Percentiles rank a stretch among this genome's conserved stretches.
Conservation (phyloP, 805 yeast species). For the Yamadazyma philogaea region DNA sequence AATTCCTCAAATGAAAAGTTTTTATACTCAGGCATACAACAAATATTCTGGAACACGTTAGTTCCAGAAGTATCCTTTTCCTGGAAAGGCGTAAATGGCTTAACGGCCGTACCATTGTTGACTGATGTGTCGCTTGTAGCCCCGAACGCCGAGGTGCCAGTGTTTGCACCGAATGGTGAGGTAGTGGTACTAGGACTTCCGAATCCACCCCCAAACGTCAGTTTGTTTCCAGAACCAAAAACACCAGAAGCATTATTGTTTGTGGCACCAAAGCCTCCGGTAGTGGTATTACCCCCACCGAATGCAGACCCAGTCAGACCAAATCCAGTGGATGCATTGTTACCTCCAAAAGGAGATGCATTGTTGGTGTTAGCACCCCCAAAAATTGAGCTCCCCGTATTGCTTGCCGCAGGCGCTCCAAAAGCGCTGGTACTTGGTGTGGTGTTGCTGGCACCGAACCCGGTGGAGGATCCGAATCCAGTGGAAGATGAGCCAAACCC, state of each 20-base stretch:
- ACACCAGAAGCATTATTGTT: slow-evolving; percentile 5
- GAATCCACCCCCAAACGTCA: slow-evolving; percentile 19
- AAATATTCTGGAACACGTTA: slow-evolving; percentile 62
- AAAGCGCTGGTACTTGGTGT: slow-evolving; percentile 7
- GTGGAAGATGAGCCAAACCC: slow-evolving; percentile 9
- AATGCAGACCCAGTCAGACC: slow-evolving; percentile 21
- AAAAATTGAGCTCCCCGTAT: slow-evolving; percentile 9
- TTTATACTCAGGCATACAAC: slow-evolving; percentile 88
- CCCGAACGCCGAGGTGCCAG: slow-evolving; percentile 19
- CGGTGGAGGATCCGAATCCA: slow-evolving; percentile 17
- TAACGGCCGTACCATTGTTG: slow-evolving; percentile 66
- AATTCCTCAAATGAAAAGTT: slow-evolving; percentile 83
- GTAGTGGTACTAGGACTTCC: slow-evolving; percentile 16
- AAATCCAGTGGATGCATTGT: slow-evolving; percentile 4
- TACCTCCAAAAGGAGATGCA: slow-evolving; percentile 20
- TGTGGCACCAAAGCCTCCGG: slow-evolving; percentile 8
- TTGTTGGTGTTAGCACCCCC: slow-evolving; percentile 21
- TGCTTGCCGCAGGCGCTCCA: slow-evolving; percentile 5
- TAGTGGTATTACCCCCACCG: slow-evolving; percentile 20
- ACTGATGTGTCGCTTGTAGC: slow-evolving; percentile 34
- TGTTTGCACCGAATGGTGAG: slow-evolving; percentile 19
- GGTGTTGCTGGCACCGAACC: slow-evolving; percentile 20
- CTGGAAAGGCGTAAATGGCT: slow-evolving; percentile 63
- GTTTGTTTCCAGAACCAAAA: slow-evolving; percentile 15
- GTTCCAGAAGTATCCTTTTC: slow-evolving; percentile 71